Evolutionary conservation across 495 filamentous ascomycete species (phyloP).

Genomic region (Penicillium angulare): DNA sequence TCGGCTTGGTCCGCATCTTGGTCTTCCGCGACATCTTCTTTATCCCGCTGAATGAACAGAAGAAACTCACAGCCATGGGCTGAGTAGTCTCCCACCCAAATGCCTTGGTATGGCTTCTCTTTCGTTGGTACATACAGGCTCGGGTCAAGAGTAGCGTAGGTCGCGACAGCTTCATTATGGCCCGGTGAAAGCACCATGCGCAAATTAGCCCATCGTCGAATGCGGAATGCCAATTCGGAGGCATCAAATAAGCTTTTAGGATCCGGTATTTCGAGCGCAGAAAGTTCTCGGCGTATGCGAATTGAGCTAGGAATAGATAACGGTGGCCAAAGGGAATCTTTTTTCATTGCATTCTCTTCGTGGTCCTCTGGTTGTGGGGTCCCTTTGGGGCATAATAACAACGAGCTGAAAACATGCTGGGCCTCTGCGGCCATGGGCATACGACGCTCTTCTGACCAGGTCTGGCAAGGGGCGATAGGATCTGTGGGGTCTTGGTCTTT

Average conservation of each 20-base stretch:
- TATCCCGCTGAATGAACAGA: constrained; percentile 66
- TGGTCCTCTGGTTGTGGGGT: constrained; percentile 30
- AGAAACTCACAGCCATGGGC: constrained; percentile 88
- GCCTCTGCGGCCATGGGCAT: constrained; percentile 55
- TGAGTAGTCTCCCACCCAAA: constrained; percentile 91
- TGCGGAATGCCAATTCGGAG: constrained; percentile 64
- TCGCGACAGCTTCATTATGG: constrained; percentile 65
- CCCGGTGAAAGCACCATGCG: constrained; percentile 34
- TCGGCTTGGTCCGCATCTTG: background rate
- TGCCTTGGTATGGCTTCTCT: constrained; percentile 79
- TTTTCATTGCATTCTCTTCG: constrained; percentile 7
- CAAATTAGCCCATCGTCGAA: constrained; percentile 70
- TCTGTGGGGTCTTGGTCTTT: constrained; percentile 30
- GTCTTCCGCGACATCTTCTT: constrained; percentile 1
- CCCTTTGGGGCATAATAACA: constrained; percentile 43
- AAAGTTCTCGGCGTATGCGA: constrained; percentile 22
- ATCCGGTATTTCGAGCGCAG: constrained; percentile 37
- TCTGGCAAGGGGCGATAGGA: constrained; percentile 23
- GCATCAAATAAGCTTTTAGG: constrained; percentile 45
- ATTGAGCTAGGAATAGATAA: constrained; percentile 58
- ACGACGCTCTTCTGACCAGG: constrained; percentile 33
- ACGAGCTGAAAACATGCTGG: constrained; percentile 46
- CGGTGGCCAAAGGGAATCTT: constrained; percentile 74
- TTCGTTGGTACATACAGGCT: constrained; percentile 71
- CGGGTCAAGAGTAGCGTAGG: constrained; percentile 72